phyloP scores from a whole-genome alignment of 2,329 filamentous ascomycete species.

The Zymoseptoria ardabiliae region DNA sequence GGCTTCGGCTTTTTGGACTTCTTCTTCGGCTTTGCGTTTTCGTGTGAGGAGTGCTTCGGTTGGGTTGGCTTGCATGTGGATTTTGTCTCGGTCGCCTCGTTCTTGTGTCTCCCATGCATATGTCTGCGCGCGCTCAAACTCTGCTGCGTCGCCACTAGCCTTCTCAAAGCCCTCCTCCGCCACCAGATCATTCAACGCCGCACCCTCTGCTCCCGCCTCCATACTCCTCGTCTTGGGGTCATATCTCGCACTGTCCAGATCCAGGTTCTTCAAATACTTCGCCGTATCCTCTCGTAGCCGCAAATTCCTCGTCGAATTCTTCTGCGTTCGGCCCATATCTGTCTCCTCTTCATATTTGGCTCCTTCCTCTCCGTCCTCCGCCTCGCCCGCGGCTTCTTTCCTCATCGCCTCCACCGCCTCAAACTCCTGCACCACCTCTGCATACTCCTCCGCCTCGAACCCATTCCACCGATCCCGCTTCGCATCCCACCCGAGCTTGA shows the following conservation, averaged over 20 bases:
- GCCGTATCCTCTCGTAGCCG: constrained; percentile 93
- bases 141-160: constrained; percentile 80
- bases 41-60: constrained; percentile 81
- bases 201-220: constrained; percentile 60
- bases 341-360: constrained; percentile 82
- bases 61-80: constrained; percentile 92
- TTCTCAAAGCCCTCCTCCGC: constrained; percentile 90
- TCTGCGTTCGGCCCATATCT: constrained; percentile 91
- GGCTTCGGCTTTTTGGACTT: constrained; percentile 59
- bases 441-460: constrained; percentile 85
- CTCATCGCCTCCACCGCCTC: constrained; percentile 75
- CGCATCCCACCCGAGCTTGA: constrained; percentile 88
- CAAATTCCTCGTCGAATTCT: constrained; percentile 82
- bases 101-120: constrained; percentile 97
- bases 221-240: constrained; percentile 92
- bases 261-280: constrained; percentile 90
- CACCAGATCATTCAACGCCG: constrained; percentile 73
- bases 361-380: constrained; percentile 47
- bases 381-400: constrained; percentile 29
- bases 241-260: constrained; percentile 94
- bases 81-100: constrained; percentile 64
- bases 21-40: constrained; percentile 70
- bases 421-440: constrained; percentile 79
- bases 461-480: constrained; percentile 98
- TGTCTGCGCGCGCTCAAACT: constrained; percentile 80